Conservation (phyloP, 257 asterid species). For the Nemophila menziesii region DNA sequence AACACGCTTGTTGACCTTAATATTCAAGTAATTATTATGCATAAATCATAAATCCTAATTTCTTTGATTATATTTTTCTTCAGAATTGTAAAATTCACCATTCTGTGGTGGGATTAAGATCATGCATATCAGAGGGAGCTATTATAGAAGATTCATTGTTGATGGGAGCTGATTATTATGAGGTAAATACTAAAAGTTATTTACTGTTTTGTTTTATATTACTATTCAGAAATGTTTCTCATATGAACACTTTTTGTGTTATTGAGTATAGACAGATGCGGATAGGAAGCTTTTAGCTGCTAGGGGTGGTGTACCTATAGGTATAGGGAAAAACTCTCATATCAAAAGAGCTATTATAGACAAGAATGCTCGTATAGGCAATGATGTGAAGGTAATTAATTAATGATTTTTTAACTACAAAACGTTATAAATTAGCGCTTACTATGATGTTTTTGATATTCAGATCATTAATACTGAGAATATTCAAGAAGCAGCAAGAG, state of each 20-base stretch:
- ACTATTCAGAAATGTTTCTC: not conserved
- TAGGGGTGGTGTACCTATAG: conserved; percentile 48
- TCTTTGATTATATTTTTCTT: not conserved
- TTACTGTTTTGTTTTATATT: not conserved
- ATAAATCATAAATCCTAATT: not conserved
- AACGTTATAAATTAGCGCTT: too few species aligned
- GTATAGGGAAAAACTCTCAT: conserved; percentile 49
- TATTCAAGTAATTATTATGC: not conserved
- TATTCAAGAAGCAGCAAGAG: conserved; percentile 65
- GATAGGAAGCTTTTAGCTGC: conserved; percentile 34
- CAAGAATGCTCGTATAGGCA: conserved; percentile 58
- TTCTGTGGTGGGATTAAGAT: conserved; percentile 55
- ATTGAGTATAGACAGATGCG: conserved; percentile 34
- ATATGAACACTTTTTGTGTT: not conserved
- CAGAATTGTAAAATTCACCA: conserved; percentile 62
- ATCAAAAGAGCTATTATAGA: conserved; percentile 57
- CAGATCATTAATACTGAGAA: conserved; percentile 47
- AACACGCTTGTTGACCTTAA: not conserved
- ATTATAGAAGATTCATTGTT: conserved; percentile 49
- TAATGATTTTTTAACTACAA: too few species aligned
- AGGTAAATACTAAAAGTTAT: conserved; percentile 22
- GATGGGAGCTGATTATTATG: conserved; percentile 76
- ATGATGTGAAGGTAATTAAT: conserved; percentile 33
- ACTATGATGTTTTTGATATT: too few species aligned
- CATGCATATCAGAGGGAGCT: conserved; percentile 68